These are phyloP conservation scores for Paspalum notatum DNA, from an alignment of 176 grass and related monocot species.

Conservation along the genomic window DNA sequence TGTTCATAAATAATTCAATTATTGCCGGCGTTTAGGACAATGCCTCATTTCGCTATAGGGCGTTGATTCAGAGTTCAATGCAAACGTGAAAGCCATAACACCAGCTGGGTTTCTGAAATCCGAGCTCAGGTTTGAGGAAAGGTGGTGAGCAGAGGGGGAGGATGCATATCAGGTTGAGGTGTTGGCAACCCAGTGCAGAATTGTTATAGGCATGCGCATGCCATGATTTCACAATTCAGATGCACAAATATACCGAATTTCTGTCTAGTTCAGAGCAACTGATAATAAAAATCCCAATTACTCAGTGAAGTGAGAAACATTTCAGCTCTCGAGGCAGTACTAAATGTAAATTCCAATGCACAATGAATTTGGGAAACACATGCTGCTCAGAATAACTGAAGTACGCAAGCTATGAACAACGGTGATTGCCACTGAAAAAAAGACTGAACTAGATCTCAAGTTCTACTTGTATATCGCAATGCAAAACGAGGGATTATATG, in stretches of 20 bases:
- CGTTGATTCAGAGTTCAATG: not conserved
- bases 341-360: not conserved
- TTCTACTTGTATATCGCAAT: not conserved
- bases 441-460: not conserved
- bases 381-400: constrained; percentile 5
- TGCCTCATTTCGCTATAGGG: not conserved
- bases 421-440: not conserved
- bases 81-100: not conserved
- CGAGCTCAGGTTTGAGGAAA: too few species aligned
- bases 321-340: not conserved
- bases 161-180: not conserved
- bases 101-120: too few species aligned
- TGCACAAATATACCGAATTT: not conserved
- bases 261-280: not conserved
- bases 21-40: not conserved
- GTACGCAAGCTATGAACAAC: not conserved
- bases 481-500: not conserved
- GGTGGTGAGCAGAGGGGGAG: not conserved
- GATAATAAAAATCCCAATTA: not conserved
- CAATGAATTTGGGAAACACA: not conserved
- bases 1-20: not conserved
- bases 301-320: not conserved
- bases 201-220: not conserved
- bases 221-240: not conserved
- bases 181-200: not conserved